A percentile compares a stretch with the other conserved stretches of the same genome.
Evolutionary conservation across 78 protist species (phyloP).

Genomic region (Neovahlkampfia damariscottae): DNA sequence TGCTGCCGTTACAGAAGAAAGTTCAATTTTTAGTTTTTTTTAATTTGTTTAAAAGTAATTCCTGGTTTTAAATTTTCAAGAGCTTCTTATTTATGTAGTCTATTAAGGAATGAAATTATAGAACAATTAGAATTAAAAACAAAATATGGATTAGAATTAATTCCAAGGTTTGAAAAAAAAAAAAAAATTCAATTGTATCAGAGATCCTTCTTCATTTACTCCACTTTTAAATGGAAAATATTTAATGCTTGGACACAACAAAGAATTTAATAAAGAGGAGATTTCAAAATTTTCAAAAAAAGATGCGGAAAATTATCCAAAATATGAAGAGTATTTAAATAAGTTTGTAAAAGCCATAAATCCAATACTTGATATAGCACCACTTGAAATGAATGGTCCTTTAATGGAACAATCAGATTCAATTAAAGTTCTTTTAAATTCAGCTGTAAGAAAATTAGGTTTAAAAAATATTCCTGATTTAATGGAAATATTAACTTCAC

Average conservation of each 20-base stretch:
- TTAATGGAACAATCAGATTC: background rate
- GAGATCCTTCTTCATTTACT: conserved; percentile 46
- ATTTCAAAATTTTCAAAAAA: conserved; percentile 24
- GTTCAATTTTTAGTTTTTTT: no score
- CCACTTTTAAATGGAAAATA: conserved; percentile 2
- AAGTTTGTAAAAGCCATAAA: background rate
- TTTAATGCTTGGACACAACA: conserved; percentile 29
- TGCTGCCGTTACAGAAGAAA: conserved; percentile 52
- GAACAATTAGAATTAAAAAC: conserved; percentile 15
- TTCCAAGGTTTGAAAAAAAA: background rate
- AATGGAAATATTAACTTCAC: conserved; percentile 23
- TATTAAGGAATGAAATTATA: conserved; percentile 24
- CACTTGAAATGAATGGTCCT: conserved; percentile 1
- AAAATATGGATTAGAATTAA: no score
- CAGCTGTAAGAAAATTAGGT: background rate
- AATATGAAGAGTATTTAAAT: conserved; percentile 12
- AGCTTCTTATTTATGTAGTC: conserved; percentile 32
- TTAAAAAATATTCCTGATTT: background rate
- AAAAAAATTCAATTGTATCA: conserved; percentile 14
- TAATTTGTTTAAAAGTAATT: no score
- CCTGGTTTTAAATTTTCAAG: conserved; percentile 51
- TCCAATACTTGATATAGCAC: conserved; percentile 12
- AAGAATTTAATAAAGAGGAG: background rate
- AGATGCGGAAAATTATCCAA: conserved; percentile 16
- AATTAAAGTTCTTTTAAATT: background rate